Base-by-base conservation (phyloP, 371 early-diverging fungal species). In the Syncephalis fuscata region DNA sequence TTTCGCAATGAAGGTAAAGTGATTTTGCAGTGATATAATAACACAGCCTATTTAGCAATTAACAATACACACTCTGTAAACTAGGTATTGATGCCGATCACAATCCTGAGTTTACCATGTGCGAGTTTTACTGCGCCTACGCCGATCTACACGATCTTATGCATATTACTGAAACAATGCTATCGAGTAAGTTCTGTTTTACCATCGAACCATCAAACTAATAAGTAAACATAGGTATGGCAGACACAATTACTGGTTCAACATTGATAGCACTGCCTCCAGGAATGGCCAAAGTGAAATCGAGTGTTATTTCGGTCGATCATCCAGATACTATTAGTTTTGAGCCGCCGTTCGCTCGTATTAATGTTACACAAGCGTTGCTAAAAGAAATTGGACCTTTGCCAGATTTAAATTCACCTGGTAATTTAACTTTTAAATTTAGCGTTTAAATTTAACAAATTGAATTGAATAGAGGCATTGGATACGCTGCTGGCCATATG, bases 81-180 rank as follows among this genome's bases (percentile, higher is more conserved):
- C 98, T 98, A 71, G 70, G 84, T 42, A 99, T 99, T 57, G 99
- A 99, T 70, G 67, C 96, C 65, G 98, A 99, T 37, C 99, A 99
- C 79, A 99, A 99, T 78, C 99, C 99, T 48, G 99, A 99, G 71
- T 99, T 99, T 76, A 98, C 99, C 45, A 90, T 93, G 21, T 92
- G 88, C 60, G 99, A 99, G 73, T 96, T 97, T 71, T 99, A 99
- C 74, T 91, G 92, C 97, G 99, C 99, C 14, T 99, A 98, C 67
- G 97, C 98, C 36, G 99, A 99, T 71, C 80, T 92, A 71, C 74
- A 84, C 57, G 99, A 98, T 63, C 62, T 99, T 50, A 88, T 98
- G 84, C 74, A 88, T 37, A 82, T 98, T 63, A 95, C 97, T 53
- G 99, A 99, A 67, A 68, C 80, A 21, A 62, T 99, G 50, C 42